Conservation (phyloP, 2,329 filamentous ascomycete species). For the Colletotrichum sp. region DNA sequence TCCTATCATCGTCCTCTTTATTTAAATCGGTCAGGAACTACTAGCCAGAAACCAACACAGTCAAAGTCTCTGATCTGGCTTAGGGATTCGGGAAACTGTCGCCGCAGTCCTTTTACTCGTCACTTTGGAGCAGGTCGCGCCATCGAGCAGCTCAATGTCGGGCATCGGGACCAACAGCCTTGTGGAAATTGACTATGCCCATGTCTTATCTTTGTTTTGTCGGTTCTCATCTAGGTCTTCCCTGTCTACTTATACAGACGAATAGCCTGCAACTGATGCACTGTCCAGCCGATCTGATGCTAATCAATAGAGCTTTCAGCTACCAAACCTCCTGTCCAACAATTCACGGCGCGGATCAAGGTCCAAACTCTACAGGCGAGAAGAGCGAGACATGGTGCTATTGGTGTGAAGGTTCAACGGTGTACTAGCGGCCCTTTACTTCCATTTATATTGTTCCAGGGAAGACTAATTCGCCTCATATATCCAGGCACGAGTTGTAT, state of each 20-base stretch:
- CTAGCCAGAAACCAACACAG: too few species aligned
- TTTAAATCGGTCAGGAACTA: not conserved
- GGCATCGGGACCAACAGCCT: fast-evolving
- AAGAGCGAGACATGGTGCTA: fast-evolving
- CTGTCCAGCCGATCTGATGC: not conserved
- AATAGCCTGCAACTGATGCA: not conserved
- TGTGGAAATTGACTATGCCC: not conserved
- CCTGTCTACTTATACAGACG: not conserved
- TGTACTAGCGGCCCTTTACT: not conserved
- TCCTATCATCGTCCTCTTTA: fast-evolving
- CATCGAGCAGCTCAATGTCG: not conserved
- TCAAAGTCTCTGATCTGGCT: too few species aligned
- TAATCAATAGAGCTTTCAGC: not conserved
- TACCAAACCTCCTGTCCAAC: not conserved
- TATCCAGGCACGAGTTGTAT: not conserved
- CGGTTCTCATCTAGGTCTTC: too few species aligned
- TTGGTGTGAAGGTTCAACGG: not conserved
- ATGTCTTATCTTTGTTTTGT: too few species aligned
- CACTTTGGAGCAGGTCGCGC: too few species aligned
- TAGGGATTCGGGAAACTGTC: too few species aligned
- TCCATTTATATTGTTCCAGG: not conserved
- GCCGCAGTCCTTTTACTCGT: too few species aligned
- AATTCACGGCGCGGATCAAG: not conserved
- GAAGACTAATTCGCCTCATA: not conserved
- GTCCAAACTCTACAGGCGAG: not conserved